Conservation (phyloP, 1,284 basidiomycete species). For the Kwoniella shivajii region DNA sequence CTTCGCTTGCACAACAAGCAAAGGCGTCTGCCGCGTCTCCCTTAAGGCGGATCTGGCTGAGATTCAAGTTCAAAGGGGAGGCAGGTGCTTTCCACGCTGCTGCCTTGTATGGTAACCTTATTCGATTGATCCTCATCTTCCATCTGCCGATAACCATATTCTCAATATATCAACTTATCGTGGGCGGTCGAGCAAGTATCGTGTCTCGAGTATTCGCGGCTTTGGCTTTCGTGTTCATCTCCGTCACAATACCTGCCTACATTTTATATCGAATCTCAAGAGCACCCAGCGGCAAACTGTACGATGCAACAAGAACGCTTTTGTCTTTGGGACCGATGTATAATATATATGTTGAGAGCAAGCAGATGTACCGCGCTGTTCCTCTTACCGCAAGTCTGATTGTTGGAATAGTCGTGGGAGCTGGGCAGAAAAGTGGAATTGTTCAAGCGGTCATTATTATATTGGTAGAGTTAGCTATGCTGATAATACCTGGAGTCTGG, state of each 20-base stretch:
- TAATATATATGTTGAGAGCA: constrained; percentile 89
- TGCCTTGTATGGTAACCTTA: constrained; percentile 72
- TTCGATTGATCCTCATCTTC: constrained; percentile 85
- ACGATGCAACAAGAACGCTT: constrained; percentile 88
- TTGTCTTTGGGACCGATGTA: constrained; percentile 93
- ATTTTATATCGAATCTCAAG: constrained; percentile 74
- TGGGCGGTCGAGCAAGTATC: constrained; percentile 59
- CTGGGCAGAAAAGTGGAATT: constrained; percentile 83
- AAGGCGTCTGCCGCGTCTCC: constrained; percentile 15
- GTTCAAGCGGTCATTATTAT: constrained; percentile 88
- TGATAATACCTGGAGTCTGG: constrained; percentile 86
- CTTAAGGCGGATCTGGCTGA: constrained; percentile 45
- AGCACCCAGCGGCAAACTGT: constrained; percentile 84
- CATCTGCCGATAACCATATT: constrained; percentile 92
- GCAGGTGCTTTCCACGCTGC: constrained; percentile 55
- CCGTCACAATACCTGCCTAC: constrained; percentile 72
- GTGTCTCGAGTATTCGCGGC: constrained; percentile 52
- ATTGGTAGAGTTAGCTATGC: constrained; percentile 77
- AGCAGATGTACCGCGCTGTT: constrained; percentile 81
- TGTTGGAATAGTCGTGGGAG: constrained; percentile 80
- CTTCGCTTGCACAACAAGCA: constrained; percentile 15
- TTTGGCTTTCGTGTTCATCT: constrained; percentile 69
- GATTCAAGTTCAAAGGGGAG: constrained; percentile 52
- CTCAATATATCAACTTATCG: constrained; percentile 80
- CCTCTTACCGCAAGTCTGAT: constrained; percentile 79